Base-by-base conservation (phyloP, 495 filamentous ascomycete species). In the Talaromyces proteolyticus region DNA sequence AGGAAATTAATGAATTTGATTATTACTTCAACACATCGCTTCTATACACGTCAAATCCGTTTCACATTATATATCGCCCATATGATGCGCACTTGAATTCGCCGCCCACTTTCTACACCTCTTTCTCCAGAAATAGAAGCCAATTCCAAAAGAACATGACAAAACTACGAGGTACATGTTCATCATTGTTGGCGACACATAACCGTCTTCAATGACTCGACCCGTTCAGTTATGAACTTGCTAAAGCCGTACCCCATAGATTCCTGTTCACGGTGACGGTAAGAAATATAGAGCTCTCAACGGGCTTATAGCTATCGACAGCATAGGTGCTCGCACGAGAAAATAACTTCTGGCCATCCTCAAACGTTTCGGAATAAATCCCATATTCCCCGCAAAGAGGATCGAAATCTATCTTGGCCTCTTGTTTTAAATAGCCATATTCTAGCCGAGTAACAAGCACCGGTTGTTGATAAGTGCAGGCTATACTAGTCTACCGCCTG, bases 191-290 rank as follows among this genome's bases (percentile, higher is more conserved):
- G 72, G 67, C 26, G 60, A 58, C 44, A 75, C 58, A 55, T 64
- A 70, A 3, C 68, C 70, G 23, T 50, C 55, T 38, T 63, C 36
- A 20, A 56, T 53, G 8, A 64, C n/a, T n/a, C n/a, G n/a, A n/a
- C 51, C 70, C 70, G 74, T 1, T 49, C 40, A 3, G 69, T 72
- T 53, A 73, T 71, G 50, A 73, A 74, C 34, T 74, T 73, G 46
- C 68, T 70, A 51, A 76, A 70, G 1, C 72, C 73, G 47, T 74
- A 76, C 73, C 71, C 69, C 78, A 76, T 0, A 78, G 57, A 51
- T 85, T 82, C 65, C 84, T 85, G 25, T 81, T 77, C 4, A 84
- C 69, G 4, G 81, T 83, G 50, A 80, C 78, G 36, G 73, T 66
- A 10, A 84, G 78, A 50, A 83, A 73, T 61, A 84, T 78, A 45